Percentiles rank a stretch among this genome's conserved stretches.
phyloP scores from a whole-genome alignment of 164 flowering plant genomes.

The Liriodendron chinense region DNA sequence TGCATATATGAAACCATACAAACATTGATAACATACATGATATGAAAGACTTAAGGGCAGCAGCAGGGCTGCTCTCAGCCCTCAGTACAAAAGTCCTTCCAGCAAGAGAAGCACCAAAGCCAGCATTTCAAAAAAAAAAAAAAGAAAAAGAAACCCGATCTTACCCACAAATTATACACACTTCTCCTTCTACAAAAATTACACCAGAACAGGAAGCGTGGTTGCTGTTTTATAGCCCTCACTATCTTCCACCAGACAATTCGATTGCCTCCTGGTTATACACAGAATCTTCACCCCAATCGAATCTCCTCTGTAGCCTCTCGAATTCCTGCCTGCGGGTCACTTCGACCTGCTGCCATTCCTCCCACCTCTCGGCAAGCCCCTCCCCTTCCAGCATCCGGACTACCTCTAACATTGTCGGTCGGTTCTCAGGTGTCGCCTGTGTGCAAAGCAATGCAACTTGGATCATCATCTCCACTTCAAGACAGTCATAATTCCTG shows the following conservation, averaged over 20 bases:
- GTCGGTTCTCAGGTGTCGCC: constrained; percentile 80
- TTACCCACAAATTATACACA: not conserved
- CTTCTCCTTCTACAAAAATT: not conserved
- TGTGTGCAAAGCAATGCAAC: constrained; percentile 90
- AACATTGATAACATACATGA: not conserved
- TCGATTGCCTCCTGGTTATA: constrained; percentile 79
- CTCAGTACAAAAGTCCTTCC: not conserved
- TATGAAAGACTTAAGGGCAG: not conserved
- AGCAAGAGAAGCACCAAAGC: not conserved
- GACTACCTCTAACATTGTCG: constrained; percentile 94
- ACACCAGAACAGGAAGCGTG: not conserved
- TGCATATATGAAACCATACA: not conserved
- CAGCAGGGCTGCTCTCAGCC: not conserved
- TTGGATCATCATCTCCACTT: constrained; percentile 84
- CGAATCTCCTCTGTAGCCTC: constrained; percentile 71
- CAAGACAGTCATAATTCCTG: constrained; percentile 45
- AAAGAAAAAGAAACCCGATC: too few relatives aligned
- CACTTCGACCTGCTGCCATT: constrained; percentile 83
- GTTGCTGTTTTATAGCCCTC: not conserved
- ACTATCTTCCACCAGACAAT: constrained; percentile 89
- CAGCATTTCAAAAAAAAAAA: not conserved
- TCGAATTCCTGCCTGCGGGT: constrained; percentile 72
- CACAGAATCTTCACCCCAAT: constrained; percentile 85
- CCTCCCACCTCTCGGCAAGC: constrained; percentile 90
- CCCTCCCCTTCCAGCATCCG: constrained; percentile 98